These are phyloP conservation scores for Friedmanniomyces simplex DNA, from an alignment of 495 filamentous ascomycete genomes.

Conservation along the genomic window DNA sequence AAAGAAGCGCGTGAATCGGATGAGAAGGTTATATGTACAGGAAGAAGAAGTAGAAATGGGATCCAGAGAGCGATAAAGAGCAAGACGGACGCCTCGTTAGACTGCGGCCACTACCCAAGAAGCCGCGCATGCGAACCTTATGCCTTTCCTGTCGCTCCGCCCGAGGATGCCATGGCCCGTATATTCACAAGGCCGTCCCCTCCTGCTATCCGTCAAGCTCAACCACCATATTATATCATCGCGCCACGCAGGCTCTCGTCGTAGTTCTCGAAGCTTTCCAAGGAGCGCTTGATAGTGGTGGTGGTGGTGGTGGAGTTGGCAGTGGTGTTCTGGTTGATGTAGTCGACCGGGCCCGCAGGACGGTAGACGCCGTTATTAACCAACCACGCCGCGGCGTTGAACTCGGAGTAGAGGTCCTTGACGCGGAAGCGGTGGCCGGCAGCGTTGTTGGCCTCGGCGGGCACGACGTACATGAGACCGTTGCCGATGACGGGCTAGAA, in stretches of 20 bases:
- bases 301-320: no score
- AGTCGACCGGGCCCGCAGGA: constrained; percentile 1
- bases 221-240: background rate
- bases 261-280: background rate
- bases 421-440: constrained; percentile 6
- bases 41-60: no score
- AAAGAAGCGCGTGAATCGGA: no score
- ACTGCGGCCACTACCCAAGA: no score
- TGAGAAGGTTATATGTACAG: no score
- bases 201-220: background rate
- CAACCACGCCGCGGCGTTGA: constrained; percentile 15
- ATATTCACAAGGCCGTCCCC: background rate
- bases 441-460: background rate
- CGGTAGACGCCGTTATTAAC: constrained; percentile 13
- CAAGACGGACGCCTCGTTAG: no score
- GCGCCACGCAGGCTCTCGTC: background rate
- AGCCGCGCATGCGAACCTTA: no score
- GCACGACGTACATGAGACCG: constrained; percentile 5
- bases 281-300: constrained; percentile 1
- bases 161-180: background rate
- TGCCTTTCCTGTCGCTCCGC: no score
- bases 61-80: no score
- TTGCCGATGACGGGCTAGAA: constrained; percentile 14
- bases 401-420: constrained; percentile 12
- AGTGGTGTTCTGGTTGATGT: background rate